Percentiles rank a stretch among this genome's conserved stretches.
Conservation (phyloP, 73 alveolate species). For the Paramecium bursaria region DNA sequence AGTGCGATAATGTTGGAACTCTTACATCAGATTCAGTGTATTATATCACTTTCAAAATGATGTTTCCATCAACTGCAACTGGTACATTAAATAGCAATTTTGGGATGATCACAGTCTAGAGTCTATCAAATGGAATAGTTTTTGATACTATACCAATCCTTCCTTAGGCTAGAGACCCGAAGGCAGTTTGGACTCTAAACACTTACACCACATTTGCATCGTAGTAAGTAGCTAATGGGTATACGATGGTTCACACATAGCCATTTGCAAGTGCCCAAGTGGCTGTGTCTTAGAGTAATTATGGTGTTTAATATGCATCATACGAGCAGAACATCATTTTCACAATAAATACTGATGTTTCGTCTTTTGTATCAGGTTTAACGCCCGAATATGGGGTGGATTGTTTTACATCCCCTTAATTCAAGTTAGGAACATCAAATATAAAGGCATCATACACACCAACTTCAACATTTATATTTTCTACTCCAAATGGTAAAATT, state of each 20-base stretch:
- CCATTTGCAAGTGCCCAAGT: constrained; percentile 7
- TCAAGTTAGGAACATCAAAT: background rate
- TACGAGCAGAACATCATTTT: background rate
- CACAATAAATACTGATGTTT: constrained; percentile 4
- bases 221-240: background rate
- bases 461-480: background rate
- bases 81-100: constrained; percentile 9
- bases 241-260: constrained; percentile 31
- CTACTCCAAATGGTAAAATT: background rate
- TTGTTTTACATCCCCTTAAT: background rate
- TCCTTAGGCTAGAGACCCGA: constrained; percentile 5
- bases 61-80: background rate
- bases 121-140: background rate
- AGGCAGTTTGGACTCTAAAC: background rate
- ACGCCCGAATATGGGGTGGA: background rate
- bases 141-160: constrained; percentile 35
- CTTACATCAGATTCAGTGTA: background rate
- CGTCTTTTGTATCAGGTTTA: background rate
- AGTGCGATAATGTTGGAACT: constrained; percentile 31
- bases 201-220: background rate
- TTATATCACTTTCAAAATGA: constrained; percentile 5
- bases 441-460: background rate
- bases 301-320: constrained; percentile 20
- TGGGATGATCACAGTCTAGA: background rate
- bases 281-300: background rate